phyloP scores from a whole-genome alignment of 2,329 filamentous ascomycete species.

The Penicillium sp. region DNA sequence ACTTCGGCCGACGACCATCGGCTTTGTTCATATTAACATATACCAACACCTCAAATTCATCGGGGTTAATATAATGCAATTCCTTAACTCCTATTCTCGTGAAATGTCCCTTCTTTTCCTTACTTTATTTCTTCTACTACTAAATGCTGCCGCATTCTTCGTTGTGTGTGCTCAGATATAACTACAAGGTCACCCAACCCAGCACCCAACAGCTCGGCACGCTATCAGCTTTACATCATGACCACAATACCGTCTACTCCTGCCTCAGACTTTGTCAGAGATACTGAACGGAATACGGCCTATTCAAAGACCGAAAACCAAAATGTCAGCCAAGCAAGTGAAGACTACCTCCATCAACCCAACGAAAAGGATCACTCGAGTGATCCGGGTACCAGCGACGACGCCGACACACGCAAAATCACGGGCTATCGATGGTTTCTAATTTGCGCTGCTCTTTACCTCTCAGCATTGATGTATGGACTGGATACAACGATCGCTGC shows the following conservation, averaged over 20 bases:
- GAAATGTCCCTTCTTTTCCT: too few relatives aligned
- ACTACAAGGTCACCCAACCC: background rate
- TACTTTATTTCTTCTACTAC: too few relatives aligned
- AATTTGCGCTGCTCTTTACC: conserved; percentile 28
- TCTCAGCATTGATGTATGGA: conserved; percentile 39
- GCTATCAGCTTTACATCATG: background rate
- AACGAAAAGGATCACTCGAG: background rate
- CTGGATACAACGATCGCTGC: conserved; percentile 51
- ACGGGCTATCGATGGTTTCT: conserved; percentile 15
- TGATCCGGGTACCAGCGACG: background rate
- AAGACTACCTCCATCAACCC: background rate
- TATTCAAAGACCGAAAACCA: background rate
- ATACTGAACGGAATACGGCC: too few relatives aligned
- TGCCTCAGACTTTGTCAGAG: background rate
- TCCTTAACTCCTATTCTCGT: background rate
- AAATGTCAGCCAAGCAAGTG: background rate
- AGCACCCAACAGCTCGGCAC: background rate
- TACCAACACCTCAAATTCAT: background rate
- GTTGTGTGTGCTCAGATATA: background rate
- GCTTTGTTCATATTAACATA: background rate
- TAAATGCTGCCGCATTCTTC: background rate
- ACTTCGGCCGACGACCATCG: background rate
- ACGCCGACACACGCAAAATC: background rate
- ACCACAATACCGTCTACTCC: background rate
- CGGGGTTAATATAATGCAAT: background rate